Percentiles rank a stretch among this genome's conserved stretches.
Conservation (phyloP, 768 basidiomycete species). For the Amanita inopinata region DNA sequence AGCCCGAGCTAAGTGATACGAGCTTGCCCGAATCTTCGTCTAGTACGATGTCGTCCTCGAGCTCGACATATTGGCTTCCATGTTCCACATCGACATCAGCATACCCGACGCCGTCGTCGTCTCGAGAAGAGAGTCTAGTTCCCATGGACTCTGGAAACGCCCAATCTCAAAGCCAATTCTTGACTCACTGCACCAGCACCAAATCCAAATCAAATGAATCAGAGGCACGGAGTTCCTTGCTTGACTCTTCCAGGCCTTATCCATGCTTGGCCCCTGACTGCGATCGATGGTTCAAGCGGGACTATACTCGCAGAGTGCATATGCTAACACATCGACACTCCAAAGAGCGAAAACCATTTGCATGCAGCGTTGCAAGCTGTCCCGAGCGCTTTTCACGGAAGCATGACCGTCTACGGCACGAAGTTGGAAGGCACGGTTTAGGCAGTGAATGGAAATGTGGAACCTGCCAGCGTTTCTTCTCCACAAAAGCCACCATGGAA, state of each 20-base stretch:
- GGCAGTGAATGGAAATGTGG: not conserved
- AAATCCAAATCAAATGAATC: too few species aligned
- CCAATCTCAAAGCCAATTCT: not conserved
- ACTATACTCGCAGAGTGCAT: not conserved
- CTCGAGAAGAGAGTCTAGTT: not conserved
- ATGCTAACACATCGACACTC: not conserved
- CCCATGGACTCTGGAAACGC: not conserved
- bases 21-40: not conserved
- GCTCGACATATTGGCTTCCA: not conserved
- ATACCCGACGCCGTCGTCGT: not conserved
- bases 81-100: not conserved
- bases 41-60: not conserved
- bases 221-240: too few species aligned
- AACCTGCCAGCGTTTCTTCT: not conserved
- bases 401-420: not conserved
- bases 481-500: not conserved
- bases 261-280: not conserved
- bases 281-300: conserved; percentile 1
- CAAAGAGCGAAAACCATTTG: not conserved
- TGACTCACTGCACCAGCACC: too few species aligned
- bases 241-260: not conserved
- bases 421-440: not conserved
- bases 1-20: too few species aligned
- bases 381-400: not conserved
- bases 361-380: not conserved